phyloP scores from a whole-genome alignment of 345 rosid species.

The Laguncularia racemosa region DNA sequence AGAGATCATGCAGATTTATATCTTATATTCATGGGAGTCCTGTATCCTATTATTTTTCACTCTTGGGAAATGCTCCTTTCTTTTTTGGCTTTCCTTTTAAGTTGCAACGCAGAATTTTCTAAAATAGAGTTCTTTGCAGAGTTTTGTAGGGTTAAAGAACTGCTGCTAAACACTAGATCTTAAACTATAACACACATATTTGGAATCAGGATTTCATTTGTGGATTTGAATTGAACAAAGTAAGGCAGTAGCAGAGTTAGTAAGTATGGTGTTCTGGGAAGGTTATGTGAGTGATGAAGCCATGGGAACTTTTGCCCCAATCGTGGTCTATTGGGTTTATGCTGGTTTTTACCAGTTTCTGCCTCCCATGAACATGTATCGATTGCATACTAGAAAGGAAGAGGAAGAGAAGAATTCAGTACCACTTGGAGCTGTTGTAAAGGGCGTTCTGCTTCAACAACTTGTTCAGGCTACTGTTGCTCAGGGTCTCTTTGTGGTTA shows the following conservation, averaged over 20 bases:
- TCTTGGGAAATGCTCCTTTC: no score
- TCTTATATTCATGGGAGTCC: no score
- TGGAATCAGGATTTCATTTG: neutral
- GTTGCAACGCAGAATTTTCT: no score
- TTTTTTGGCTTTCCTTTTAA: no score
- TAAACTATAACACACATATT: no score
- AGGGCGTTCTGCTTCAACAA: conserved; percentile 71
- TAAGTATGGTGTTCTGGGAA: conserved; percentile 67
- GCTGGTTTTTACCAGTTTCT: conserved; percentile 63
- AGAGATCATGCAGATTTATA: no score
- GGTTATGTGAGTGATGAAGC: conserved; percentile 58
- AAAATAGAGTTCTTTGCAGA: no score
- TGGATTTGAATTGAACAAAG: conserved; percentile 1
- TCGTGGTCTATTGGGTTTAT: conserved; percentile 60
- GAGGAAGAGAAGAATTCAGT: conserved; percentile 60
- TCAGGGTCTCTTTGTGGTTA: conserved; percentile 52
- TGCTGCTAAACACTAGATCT: no score
- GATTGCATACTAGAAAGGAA: conserved; percentile 55
- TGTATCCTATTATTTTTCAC: no score
- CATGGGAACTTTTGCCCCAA: conserved; percentile 72
- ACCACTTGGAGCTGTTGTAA: conserved; percentile 35
- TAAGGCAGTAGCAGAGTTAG: neutral
- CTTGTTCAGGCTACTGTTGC: conserved; percentile 57
- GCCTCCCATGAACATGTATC: conserved; percentile 43
- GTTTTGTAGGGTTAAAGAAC: no score